A percentile compares a stretch with the other conserved stretches of the same genome.
Conservation (phyloP, 1,139 yeast genomes). For the Yamadazyma sp. region DNA sequence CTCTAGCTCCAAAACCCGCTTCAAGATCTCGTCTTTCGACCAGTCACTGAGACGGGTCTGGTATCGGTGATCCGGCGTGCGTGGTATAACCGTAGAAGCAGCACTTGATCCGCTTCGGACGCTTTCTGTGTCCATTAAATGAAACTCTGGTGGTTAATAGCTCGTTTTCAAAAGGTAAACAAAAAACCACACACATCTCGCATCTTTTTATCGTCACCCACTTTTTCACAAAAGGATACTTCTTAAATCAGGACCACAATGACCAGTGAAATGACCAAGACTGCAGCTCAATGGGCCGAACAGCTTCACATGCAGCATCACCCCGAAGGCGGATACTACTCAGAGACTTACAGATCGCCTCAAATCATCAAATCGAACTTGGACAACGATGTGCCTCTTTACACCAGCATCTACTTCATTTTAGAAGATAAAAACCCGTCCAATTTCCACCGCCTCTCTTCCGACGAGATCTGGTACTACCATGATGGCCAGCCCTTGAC, state of each 20-base stretch:
- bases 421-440: slow-evolving; percentile 20
- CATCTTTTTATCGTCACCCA: background rate
- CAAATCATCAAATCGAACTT: slow-evolving; percentile 16
- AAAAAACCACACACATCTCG: background rate
- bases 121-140: slow-evolving; percentile 1
- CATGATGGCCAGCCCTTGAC: slow-evolving; percentile 21
- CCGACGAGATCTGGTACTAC: slow-evolving; percentile 23
- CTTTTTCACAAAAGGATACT: too few species aligned
- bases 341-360: slow-evolving; percentile 14
- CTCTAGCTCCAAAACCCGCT: slow-evolving; percentile 36
- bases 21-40: slow-evolving; percentile 28
- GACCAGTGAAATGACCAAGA: slow-evolving; percentile 6
- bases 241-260: background rate
- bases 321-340: slow-evolving; percentile 21
- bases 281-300: slow-evolving; percentile 17
- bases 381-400: slow-evolving; percentile 20
- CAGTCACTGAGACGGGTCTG: slow-evolving; percentile 8
- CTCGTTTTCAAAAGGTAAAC: background rate
- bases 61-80: background rate
- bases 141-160: too few species aligned
- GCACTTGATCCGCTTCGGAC: background rate
- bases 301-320: slow-evolving; percentile 15
- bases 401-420: slow-evolving; percentile 19
- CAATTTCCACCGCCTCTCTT: slow-evolving; percentile 19
- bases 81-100: slow-evolving; percentile 1